Evolutionary conservation across 2,329 filamentous ascomycete species (phyloP).

Genomic region (Mycogone perniciosa): DNA sequence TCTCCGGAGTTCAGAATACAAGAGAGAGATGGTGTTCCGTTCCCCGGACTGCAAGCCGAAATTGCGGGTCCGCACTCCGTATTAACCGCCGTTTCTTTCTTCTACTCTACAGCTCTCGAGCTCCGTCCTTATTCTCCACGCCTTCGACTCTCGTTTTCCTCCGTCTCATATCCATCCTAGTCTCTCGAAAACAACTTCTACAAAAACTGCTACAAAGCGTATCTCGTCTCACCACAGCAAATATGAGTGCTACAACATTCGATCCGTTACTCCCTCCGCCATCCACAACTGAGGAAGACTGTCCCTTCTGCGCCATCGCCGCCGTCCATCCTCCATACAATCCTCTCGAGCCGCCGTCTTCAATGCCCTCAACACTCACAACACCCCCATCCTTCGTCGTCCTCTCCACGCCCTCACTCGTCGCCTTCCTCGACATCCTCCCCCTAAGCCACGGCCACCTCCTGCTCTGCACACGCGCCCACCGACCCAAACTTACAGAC

Average conservation of each 20-base stretch:
- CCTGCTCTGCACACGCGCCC: constrained; percentile 69
- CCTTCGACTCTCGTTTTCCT: too few species aligned
- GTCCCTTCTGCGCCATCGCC: constrained; percentile 59
- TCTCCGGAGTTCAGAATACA: too few species aligned
- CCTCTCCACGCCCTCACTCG: constrained; percentile 66
- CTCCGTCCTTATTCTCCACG: too few species aligned
- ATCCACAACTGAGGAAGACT: constrained; percentile 29
- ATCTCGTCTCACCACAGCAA: too few species aligned
- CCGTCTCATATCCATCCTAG: not conserved
- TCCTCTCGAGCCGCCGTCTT: constrained; percentile 36
- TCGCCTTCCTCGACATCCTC: constrained; percentile 92
- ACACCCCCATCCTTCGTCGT: constrained; percentile 55
- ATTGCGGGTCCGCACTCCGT: too few species aligned
- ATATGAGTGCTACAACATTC: constrained; percentile 18
- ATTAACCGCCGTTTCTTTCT: too few species aligned
- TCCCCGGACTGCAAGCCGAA: too few species aligned
- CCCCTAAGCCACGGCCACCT: constrained; percentile 80
- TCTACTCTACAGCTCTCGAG: too few species aligned
- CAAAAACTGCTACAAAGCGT: not conserved
- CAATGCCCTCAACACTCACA: constrained; percentile 28
- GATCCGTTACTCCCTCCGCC: constrained; percentile 29
- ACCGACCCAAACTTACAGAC: constrained; percentile 73
- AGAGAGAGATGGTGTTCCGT: too few species aligned
- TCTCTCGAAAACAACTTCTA: not conserved
- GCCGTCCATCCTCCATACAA: constrained; percentile 42